phyloP scores from a whole-genome alignment of 345 rosid species.

The Salix caprea region DNA sequence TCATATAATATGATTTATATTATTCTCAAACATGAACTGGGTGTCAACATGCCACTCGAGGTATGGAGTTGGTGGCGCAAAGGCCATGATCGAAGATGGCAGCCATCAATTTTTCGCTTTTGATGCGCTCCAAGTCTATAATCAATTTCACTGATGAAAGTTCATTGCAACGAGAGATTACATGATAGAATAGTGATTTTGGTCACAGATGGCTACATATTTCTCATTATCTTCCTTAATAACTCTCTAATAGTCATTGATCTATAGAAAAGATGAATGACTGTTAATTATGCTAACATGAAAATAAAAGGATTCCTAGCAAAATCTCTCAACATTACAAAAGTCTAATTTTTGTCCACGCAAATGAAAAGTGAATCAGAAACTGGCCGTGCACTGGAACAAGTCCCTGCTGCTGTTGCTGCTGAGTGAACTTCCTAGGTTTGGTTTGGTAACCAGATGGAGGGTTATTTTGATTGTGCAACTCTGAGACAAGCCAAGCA shows the following conservation, averaged over 20 bases:
- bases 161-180: neutral
- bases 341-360: neutral
- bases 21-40: too few relatives aligned
- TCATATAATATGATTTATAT: too few relatives aligned
- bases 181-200: neutral
- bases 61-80: too few relatives aligned
- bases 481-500: slow-evolving; percentile 45
- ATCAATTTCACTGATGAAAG: neutral
- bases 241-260: neutral
- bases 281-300: neutral
- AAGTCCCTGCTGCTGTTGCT: slow-evolving; percentile 28
- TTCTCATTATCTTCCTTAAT: neutral
- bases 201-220: neutral
- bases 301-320: neutral
- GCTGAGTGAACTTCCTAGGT: slow-evolving; percentile 34
- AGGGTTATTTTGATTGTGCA: slow-evolving; percentile 56
- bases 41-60: too few relatives aligned
- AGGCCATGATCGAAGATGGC: too few relatives aligned
- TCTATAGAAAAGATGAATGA: neutral
- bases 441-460: slow-evolving; percentile 35
- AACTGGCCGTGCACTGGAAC: slow-evolving; percentile 2
- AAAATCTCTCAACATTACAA: neutral
- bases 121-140: neutral
- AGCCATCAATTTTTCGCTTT: neutral
- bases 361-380: neutral